Percentiles rank a stretch among this genome's conserved stretches.
phyloP scores from a whole-genome alignment of 2,329 filamentous ascomycete species.

The Amphichorda felina region DNA sequence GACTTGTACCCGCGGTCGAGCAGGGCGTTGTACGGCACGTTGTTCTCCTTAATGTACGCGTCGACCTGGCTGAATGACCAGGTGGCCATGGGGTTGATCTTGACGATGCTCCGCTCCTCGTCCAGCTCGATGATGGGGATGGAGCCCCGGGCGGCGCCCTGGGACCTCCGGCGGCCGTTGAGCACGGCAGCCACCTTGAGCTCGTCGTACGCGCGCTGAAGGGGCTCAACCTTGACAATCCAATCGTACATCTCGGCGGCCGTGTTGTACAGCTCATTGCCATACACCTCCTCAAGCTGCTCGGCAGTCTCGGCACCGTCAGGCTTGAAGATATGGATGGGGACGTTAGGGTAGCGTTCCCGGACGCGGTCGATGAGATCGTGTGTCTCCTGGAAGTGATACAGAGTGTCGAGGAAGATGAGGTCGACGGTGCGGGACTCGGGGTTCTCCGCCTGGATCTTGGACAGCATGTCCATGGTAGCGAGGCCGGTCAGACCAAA shows the following conservation, averaged over 20 bases:
- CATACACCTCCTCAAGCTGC: constrained; percentile 75
- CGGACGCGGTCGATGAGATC: constrained; percentile 63
- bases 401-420: constrained; percentile 75
- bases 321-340: constrained; percentile 84
- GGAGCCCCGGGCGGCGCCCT: constrained; percentile 83
- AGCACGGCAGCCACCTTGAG: constrained; percentile 82
- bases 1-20: constrained; percentile 96
- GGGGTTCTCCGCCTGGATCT: constrained; percentile 53
- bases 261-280: constrained; percentile 71
- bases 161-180: constrained; percentile 81
- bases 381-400: constrained; percentile 72
- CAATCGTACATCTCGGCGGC: constrained; percentile 91
- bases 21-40: constrained; percentile 88
- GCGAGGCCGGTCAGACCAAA: constrained; percentile 74
- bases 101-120: constrained; percentile 76
- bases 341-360: constrained; percentile 64
- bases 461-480: constrained; percentile 76
- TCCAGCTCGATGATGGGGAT: constrained; percentile 90
- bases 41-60: constrained; percentile 71
- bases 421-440: constrained; percentile 48
- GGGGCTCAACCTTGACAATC: constrained; percentile 94
- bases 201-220: constrained; percentile 79
- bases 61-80: constrained; percentile 90
- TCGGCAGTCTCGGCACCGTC: constrained; percentile 57
- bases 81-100: constrained; percentile 93